Evolutionary conservation across 148 eudicot genomes (phyloP).

Genomic region (Beta vulgaris): DNA sequence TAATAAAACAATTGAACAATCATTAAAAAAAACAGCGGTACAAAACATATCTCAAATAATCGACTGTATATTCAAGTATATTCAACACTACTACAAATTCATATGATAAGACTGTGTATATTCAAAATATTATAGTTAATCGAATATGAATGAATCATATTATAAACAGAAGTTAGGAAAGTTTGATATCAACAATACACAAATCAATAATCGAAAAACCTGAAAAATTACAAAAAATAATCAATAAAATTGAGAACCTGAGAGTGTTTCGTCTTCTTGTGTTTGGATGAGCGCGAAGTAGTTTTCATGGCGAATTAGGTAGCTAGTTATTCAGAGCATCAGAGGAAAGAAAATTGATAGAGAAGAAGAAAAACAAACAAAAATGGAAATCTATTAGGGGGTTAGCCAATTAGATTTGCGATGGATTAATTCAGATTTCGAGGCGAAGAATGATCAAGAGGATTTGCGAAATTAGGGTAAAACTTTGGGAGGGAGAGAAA

Average conservation of each 20-base stretch:
- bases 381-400: background rate
- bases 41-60: too few relatives aligned
- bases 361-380: background rate
- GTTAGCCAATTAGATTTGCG: background rate
- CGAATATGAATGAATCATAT: background rate
- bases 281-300: slow-evolving; percentile 31
- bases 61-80: too few relatives aligned
- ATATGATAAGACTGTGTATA: too few relatives aligned
- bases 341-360: background rate
- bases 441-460: background rate
- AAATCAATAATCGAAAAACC: background rate
- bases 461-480: slow-evolving; percentile 2
- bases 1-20: background rate
- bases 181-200: slow-evolving; percentile 5
- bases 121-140: background rate
- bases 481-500: background rate
- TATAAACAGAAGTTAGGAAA: background rate
- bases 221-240: background rate
- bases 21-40: background rate
- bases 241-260: slow-evolving; percentile 35
- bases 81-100: too few relatives aligned
- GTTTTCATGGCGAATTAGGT: slow-evolving; percentile 13
- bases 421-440: background rate
- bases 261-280: slow-evolving; percentile 49
- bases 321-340: slow-evolving; percentile 6